These are phyloP conservation scores for Coemansia umbellata DNA, from an alignment of 192 early-diverging fungal genomes.

Conservation along the genomic window DNA sequence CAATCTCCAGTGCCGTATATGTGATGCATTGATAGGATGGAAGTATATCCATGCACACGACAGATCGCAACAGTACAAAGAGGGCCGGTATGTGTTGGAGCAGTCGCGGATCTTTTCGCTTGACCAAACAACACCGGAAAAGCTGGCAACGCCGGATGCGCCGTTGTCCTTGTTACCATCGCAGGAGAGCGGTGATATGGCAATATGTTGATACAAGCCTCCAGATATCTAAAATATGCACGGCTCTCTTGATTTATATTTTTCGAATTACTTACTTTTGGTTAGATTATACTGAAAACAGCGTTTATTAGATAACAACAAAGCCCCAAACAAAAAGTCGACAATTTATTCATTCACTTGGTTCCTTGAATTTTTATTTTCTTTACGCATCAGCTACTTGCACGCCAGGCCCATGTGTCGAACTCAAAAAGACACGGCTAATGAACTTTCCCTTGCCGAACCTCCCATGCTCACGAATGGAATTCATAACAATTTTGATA, in stretches of 20 bases:
- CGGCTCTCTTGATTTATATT: no score
- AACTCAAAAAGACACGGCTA: conserved; percentile 60
- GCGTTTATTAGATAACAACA: neutral
- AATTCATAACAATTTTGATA: conserved; percentile 56
- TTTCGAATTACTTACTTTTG: no score
- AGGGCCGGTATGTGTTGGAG: conserved; percentile 44
- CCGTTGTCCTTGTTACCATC: conserved; percentile 1
- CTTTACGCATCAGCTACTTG: conserved; percentile 54
- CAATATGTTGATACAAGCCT: no score
- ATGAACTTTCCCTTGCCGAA: conserved; percentile 50
- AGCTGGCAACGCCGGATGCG: neutral
- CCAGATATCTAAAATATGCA: no score
- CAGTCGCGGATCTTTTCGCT: conserved; percentile 22
- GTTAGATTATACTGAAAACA: no score
- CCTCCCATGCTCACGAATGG: conserved; percentile 57
- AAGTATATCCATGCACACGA: conserved; percentile 38
- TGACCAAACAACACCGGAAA: neutral
- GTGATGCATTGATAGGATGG: conserved; percentile 36
- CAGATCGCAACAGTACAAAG: conserved; percentile 43
- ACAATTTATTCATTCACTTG: no score
- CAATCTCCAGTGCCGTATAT: conserved; percentile 34
- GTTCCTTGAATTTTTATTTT: no score
- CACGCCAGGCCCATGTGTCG: conserved; percentile 67
- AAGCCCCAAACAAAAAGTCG: no score
- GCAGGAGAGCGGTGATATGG: no score